Conservation (phyloP, 306 rosid species). For the Quercus mongolica region DNA sequence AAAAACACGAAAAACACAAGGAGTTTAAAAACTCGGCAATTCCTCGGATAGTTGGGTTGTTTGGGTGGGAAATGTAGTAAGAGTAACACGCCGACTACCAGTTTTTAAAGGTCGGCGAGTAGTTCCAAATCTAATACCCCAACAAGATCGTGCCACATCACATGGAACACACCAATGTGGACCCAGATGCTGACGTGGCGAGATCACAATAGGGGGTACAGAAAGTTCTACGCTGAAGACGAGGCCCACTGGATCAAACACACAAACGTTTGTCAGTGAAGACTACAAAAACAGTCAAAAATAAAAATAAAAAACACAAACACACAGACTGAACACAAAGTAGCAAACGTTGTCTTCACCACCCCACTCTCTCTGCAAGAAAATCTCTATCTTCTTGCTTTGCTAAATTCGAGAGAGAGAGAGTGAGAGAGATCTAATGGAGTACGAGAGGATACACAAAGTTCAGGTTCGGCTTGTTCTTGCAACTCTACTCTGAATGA, state of each 20-base stretch:
- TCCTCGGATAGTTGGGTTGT: constrained; percentile 1
- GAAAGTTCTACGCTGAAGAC: not conserved
- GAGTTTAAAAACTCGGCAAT: constrained; percentile 10
- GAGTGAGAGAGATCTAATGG: constrained; percentile 58
- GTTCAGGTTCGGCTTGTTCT: constrained; percentile 60
- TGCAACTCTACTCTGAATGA: not conserved
- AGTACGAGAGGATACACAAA: constrained; percentile 86
- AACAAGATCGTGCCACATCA: constrained; percentile 17
- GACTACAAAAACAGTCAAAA: not conserved
- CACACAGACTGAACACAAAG: too few relatives aligned
- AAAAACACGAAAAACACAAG: not conserved
- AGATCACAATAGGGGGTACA: not conserved
- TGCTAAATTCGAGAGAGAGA: constrained; percentile 11
- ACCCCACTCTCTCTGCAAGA: not conserved
- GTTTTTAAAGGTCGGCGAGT: constrained; percentile 1
- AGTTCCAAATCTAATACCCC: not conserved
- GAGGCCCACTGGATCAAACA: constrained; percentile 8
- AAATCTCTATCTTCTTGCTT: not conserved
- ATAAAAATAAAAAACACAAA: too few relatives aligned
- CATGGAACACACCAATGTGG: not conserved
- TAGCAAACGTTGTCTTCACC: not conserved
- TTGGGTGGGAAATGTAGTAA: too few relatives aligned
- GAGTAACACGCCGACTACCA: constrained; percentile 13
- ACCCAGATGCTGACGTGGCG: constrained; percentile 11
- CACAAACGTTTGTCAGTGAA: not conserved